Percentiles rank a stretch among this genome's conserved stretches.
phyloP scores from a whole-genome alignment of 495 filamentous ascomycete species.

The Glonium stellatum region DNA sequence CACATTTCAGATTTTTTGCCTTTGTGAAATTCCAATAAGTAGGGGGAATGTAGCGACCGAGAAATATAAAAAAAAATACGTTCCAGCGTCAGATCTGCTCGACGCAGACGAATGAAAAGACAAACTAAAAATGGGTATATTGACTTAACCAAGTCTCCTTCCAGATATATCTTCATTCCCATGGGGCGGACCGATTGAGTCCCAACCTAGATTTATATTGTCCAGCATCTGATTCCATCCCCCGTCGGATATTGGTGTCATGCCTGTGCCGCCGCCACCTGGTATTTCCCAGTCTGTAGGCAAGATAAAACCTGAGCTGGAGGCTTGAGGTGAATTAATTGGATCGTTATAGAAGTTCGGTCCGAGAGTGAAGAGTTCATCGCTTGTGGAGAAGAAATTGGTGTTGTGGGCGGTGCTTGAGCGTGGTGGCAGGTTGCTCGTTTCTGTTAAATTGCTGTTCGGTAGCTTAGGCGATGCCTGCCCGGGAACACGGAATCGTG shows the following conservation, averaged over 20 bases:
- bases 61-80: too few species aligned
- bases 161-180: neutral
- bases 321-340: neutral
- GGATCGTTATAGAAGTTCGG: neutral
- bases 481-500: neutral
- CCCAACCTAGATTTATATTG: conserved; percentile 25
- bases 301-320: conserved; percentile 20
- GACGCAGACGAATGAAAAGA: too few species aligned
- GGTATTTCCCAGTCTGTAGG: conserved; percentile 21
- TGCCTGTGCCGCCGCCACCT: conserved; percentile 5
- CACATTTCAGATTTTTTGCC: too few species aligned
- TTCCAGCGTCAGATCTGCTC: too few species aligned
- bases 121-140: neutral
- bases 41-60: too few species aligned
- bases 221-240: conserved; percentile 25
- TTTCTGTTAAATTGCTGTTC: conserved; percentile 12
- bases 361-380: conserved; percentile 6
- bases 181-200: conserved; percentile 15
- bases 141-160: neutral
- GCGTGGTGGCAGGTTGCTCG: neutral
- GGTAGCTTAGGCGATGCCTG: conserved; percentile 14
- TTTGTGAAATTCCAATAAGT: too few species aligned
- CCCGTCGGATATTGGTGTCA: conserved; percentile 27
- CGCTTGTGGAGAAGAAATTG: conserved; percentile 15
- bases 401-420: conserved; percentile 2